Percentiles rank a stretch among this genome's conserved stretches.
Conservation (phyloP, 2,329 filamentous ascomycete genomes). For the Botrytis elliptica region DNA sequence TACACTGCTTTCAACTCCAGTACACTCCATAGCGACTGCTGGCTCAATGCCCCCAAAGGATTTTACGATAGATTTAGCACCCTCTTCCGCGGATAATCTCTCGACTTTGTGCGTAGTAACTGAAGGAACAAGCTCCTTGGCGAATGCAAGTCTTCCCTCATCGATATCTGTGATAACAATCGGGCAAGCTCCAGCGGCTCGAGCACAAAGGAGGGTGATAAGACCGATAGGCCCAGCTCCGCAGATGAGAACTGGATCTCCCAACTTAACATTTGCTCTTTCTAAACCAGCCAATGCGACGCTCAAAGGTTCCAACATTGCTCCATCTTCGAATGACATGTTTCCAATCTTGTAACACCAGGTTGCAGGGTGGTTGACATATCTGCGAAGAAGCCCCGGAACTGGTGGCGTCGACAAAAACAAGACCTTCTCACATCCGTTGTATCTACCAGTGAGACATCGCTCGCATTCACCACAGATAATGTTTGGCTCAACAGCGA, state of each 20-base stretch:
- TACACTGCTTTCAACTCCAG: constrained; percentile 88
- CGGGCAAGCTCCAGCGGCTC: constrained; percentile 84
- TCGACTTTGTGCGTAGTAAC: constrained; percentile 80
- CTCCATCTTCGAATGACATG: constrained; percentile 89
- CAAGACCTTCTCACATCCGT: constrained; percentile 81
- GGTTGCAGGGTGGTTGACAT: constrained; percentile 89
- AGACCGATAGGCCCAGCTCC: constrained; percentile 93
- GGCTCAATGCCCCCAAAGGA: constrained; percentile 79
- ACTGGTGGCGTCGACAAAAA: constrained; percentile 93
- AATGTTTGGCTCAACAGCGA: constrained; percentile 91
- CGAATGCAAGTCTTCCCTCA: constrained; percentile 78
- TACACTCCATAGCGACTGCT: constrained; percentile 83
- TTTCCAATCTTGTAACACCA: constrained; percentile 97
- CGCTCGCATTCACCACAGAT: constrained; percentile 90
- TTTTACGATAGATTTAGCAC: constrained; percentile 64
- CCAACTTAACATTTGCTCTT: constrained; percentile 74
- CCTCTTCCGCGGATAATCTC: constrained; percentile 64
- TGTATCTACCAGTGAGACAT: constrained; percentile 90
- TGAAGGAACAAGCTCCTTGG: constrained; percentile 76
- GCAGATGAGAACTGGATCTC: constrained; percentile 85
- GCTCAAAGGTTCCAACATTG: constrained; percentile 84
- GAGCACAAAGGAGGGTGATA: constrained; percentile 79
- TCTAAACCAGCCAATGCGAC: constrained; percentile 89
- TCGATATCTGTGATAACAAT: constrained; percentile 95
- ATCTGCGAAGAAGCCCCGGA: constrained; percentile 80